A percentile compares a stretch with the other conserved stretches of the same genome.
Evolutionary conservation across 2,329 filamentous ascomycete genomes (phyloP).

Genomic region (Cadophora sp.): DNA sequence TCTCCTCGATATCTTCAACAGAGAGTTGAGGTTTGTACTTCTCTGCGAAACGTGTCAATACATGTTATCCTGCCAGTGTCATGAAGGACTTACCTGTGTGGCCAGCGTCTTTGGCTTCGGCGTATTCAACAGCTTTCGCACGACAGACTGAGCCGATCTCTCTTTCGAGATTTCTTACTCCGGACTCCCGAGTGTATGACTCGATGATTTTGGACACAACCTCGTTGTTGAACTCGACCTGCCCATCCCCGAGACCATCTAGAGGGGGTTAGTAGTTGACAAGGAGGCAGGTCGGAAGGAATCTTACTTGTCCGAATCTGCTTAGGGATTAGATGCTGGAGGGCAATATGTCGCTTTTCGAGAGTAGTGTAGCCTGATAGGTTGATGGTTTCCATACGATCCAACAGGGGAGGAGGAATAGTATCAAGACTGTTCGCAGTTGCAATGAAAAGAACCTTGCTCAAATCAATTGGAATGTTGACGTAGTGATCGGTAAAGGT

Average conservation of each 20-base stretch:
- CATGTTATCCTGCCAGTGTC: neutral
- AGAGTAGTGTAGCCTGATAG: conserved; percentile 95
- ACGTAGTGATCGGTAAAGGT: conserved; percentile 96
- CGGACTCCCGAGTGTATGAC: conserved; percentile 93
- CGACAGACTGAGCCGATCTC: conserved; percentile 95
- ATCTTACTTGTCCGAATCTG: conserved; percentile 76
- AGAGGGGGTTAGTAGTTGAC: conserved; percentile 32
- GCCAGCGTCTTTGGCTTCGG: conserved; percentile 82
- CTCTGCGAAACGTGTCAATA: conserved; percentile 45
- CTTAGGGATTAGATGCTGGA: conserved; percentile 93
- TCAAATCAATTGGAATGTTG: conserved; percentile 92
- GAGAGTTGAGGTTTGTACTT: conserved; percentile 78
- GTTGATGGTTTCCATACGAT: conserved; percentile 96
- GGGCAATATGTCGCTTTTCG: conserved; percentile 95
- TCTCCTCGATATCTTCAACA: conserved; percentile 83
- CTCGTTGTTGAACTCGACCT: conserved; percentile 79
- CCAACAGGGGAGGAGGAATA: conserved; percentile 90
- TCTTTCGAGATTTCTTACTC: conserved; percentile 93
- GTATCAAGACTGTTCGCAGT: conserved; percentile 95
- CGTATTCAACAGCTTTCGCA: conserved; percentile 92
- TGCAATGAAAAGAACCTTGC: conserved; percentile 96
- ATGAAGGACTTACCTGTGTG: conserved; percentile 44
- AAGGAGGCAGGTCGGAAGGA: neutral
- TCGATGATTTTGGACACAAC: conserved; percentile 96
- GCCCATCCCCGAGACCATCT: conserved; percentile 76